Evolutionary conservation across 1,284 basidiomycete species (phyloP).

Genomic region (Fomitiporia mediterranea): DNA sequence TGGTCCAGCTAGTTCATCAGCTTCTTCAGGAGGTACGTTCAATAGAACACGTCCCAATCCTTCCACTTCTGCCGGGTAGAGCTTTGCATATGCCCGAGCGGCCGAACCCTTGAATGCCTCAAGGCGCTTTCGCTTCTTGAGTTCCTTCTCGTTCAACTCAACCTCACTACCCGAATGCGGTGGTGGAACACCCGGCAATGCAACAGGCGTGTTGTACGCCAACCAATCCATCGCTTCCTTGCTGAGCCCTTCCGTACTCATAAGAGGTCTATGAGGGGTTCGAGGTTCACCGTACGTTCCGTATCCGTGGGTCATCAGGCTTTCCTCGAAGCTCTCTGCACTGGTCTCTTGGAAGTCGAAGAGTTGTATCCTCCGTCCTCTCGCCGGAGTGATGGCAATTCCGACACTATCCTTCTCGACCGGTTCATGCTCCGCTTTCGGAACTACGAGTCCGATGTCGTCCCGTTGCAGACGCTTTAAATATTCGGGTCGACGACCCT

Average conservation of each 20-base stretch:
- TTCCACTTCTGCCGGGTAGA: constrained; percentile 58
- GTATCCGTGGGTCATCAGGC: constrained; percentile 72
- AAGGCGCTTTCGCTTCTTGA: constrained; percentile 57
- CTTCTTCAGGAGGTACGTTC: constrained; percentile 39
- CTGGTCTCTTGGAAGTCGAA: constrained; percentile 65
- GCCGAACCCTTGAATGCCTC: constrained; percentile 49
- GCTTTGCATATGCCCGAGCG: constrained; percentile 30
- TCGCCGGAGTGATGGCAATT: constrained; percentile 60
- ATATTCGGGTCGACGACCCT: constrained; percentile 63
- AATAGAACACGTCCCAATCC: constrained; percentile 63
- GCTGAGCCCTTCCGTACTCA: constrained; percentile 24
- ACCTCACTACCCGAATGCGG: constrained; percentile 20
- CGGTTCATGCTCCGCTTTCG: constrained; percentile 30
- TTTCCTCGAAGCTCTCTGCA: constrained; percentile 77
- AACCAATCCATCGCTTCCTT: constrained; percentile 32
- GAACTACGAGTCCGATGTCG: constrained; percentile 33
- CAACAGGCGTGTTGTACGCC: constrained; percentile 15
- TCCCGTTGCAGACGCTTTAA: constrained; percentile 53
- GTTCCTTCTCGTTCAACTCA: constrained; percentile 52
- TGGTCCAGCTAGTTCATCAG: constrained; percentile 24
- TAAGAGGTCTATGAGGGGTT: constrained; percentile 24
- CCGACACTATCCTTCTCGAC: constrained; percentile 39
- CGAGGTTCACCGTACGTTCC: constrained; percentile 37
- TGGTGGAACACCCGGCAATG: not conserved
- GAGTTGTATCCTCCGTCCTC: constrained; percentile 62